Conservation (phyloP, 805 yeast species). For the Candida sakaeoensis region DNA sequence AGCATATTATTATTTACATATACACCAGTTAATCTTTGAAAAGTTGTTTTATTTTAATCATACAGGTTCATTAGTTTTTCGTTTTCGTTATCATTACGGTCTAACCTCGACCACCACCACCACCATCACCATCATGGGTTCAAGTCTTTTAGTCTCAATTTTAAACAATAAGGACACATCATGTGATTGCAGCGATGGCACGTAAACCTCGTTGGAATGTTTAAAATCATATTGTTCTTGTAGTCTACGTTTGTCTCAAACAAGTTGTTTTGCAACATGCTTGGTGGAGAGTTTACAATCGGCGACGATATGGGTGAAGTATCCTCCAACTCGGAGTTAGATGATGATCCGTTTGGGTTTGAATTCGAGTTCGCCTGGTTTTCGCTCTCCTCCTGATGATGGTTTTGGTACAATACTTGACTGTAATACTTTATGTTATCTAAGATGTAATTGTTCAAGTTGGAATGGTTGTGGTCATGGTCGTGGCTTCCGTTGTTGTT, state of each 20-base stretch:
- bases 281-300: conserved; percentile 1
- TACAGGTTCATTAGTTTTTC: background rate
- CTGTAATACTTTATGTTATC: conserved; percentile 9
- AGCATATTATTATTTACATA: background rate
- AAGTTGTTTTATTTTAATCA: too few relatives aligned
- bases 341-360: background rate
- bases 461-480: too few relatives aligned
- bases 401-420: conserved; percentile 3
- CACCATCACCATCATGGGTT: conserved; percentile 6
- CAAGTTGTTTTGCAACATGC: background rate
- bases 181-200: conserved; percentile 38
- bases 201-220: conserved; percentile 31
- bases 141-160: conserved; percentile 30
- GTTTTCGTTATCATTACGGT: background rate
- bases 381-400: background rate
- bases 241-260: background rate
- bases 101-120: too few relatives aligned
- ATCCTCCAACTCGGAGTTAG: too few relatives aligned
- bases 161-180: conserved; percentile 43
- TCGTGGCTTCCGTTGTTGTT: too few relatives aligned
- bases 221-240: conserved; percentile 18
- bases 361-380: background rate
- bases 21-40: background rate
- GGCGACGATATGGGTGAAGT: conserved; percentile 6
- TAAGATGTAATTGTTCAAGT: conserved; percentile 6